These are phyloP conservation scores for Talaromyces sp. DNA, from an alignment of 2,329 filamentous ascomycete genomes.

Conservation along the genomic window DNA sequence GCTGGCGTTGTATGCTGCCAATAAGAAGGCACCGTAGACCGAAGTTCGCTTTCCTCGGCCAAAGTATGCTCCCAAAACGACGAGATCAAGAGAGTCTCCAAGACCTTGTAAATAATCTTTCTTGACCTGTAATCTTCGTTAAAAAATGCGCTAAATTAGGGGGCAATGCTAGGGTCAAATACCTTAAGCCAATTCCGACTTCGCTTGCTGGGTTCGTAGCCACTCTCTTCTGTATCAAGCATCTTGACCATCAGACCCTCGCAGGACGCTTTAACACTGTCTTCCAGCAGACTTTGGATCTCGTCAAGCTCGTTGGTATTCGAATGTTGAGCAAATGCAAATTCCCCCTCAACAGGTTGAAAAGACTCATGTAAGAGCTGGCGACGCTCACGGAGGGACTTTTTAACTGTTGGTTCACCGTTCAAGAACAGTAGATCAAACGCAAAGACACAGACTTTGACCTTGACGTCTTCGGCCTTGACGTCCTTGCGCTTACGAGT, in stretches of 20 bases:
- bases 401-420: slow-evolving; percentile 82
- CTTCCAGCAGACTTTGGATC: slow-evolving; percentile 87
- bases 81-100: slow-evolving; percentile 92
- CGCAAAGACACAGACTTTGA: slow-evolving; percentile 95
- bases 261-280: slow-evolving; percentile 91
- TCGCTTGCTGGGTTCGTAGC: slow-evolving; percentile 93
- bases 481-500: slow-evolving; percentile 97
- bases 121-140: slow-evolving; percentile 64
- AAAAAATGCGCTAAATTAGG: background rate
- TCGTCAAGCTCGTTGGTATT: slow-evolving; percentile 87
- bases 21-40: slow-evolving; percentile 90
- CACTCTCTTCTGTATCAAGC: slow-evolving; percentile 87
- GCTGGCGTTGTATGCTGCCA: slow-evolving; percentile 84
- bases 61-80: slow-evolving; percentile 90
- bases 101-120: slow-evolving; percentile 95
- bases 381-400: slow-evolving; percentile 77
- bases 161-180: slow-evolving; percentile 20
- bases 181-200: slow-evolving; percentile 98
- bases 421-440: slow-evolving; percentile 95
- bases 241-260: slow-evolving; percentile 99
- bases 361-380: slow-evolving; percentile 73
- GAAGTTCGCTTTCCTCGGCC: slow-evolving; percentile 94
- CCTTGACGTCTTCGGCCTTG: slow-evolving; percentile 88
- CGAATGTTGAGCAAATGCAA: slow-evolving; percentile 82
- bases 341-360: slow-evolving; percentile 77